Base-by-base conservation (phyloP, 495 filamentous ascomycete species). In the Astrothelium macrocarpum region DNA sequence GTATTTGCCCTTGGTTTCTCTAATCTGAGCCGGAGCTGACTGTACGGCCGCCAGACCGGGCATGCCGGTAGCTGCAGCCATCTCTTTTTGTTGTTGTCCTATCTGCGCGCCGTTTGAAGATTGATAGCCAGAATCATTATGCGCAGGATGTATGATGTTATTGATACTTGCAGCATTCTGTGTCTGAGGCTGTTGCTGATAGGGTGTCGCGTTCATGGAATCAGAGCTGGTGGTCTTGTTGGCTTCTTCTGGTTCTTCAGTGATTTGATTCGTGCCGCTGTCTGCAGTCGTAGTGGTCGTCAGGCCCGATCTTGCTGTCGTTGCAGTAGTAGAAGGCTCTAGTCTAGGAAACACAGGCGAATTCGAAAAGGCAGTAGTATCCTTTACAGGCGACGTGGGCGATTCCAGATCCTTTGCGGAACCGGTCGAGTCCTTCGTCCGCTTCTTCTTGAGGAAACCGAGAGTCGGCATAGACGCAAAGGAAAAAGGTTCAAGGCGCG, bases 1-100 rank as follows among this genome's bases (percentile, higher is more conserved):
- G 75, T 98, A 98, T 80, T 97, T 97, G n/a, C 95, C 95, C 81
- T 95, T 96, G 56, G 94, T 98, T 64, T 85, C 82, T 65, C 94
- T 83, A 23, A 79, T 68, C 53, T 80, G 75, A 7, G 65, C 66
- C 0, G 39, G 29, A 39, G 20, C 20, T 5, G 59, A 46, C 20
- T 63, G 53, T 28, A 59, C 34, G 23, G 32, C 26, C 11, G 66
- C 63, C 0, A 62, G 34, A 62, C 60, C 39, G 77, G 77, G 74
- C 61, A 70, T 36, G 72, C 64, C 59, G 66, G 69, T 65, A 25
- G 12, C 25, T 56, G 49, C 49, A 56, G 49, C 4, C 49, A 56
- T 56, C 26, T 56, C 49, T 29, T 56, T 56, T 56, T 56, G 49
- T 29, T 56, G 49, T n/a, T 0, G 26, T 26, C 23, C 49, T 56